phyloP scores from a whole-genome alignment of 768 basidiomycete genomes.

The Kwoniella shandongensis region DNA sequence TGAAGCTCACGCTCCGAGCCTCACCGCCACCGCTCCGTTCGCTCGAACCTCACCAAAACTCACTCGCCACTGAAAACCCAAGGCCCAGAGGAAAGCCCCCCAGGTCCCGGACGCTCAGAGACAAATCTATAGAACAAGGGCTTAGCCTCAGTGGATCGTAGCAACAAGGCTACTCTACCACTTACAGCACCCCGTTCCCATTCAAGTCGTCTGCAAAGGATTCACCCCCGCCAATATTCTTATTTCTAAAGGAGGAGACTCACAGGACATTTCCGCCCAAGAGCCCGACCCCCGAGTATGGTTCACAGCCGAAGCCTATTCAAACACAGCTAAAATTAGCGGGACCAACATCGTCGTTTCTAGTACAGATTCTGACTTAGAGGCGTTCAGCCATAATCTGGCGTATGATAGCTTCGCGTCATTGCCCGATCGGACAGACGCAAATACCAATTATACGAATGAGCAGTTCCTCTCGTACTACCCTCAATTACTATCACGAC shows the following conservation, averaged over 20 bases:
- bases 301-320: slow-evolving; percentile 71
- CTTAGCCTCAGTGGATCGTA: slow-evolving; percentile 76
- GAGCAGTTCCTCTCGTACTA: slow-evolving; percentile 80
- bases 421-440: slow-evolving; percentile 73
- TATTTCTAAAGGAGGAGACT: slow-evolving; percentile 62
- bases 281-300: slow-evolving; percentile 60
- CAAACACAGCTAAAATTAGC: slow-evolving; percentile 65
- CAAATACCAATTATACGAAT: slow-evolving; percentile 82
- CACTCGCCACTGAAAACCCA: background rate
- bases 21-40: background rate
- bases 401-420: slow-evolving; percentile 77
- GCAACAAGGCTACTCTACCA: slow-evolving; percentile 75
- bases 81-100: slow-evolving; percentile 1
- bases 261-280: slow-evolving; percentile 60
- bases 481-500: slow-evolving; percentile 74
- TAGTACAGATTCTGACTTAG: slow-evolving; percentile 79
- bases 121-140: slow-evolving; percentile 69
- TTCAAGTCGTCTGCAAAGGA: slow-evolving; percentile 78
- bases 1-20: background rate
- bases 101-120: slow-evolving; percentile 31
- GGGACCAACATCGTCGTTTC: slow-evolving; percentile 71
- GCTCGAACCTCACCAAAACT: too few relatives aligned
- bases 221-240: slow-evolving; percentile 69
- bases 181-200: slow-evolving; percentile 72
- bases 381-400: slow-evolving; percentile 83